These are phyloP conservation scores for Tetraselmis chui DNA, from an alignment of 139 green algal genomes.

Conservation along the genomic window DNA sequence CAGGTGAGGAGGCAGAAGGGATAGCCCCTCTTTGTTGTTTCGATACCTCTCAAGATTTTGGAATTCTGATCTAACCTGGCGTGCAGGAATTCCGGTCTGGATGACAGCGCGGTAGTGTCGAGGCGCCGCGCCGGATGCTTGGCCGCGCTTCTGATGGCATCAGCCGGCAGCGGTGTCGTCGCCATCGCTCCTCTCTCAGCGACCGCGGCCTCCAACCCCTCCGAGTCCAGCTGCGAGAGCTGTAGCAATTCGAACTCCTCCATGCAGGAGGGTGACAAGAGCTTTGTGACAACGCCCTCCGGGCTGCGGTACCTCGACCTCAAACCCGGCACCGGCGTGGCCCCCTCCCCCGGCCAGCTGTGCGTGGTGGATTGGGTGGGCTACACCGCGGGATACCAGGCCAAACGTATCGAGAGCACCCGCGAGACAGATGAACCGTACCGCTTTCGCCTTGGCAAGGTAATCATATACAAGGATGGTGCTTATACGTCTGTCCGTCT, in stretches of 20 bases:
- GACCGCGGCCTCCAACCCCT: background rate
- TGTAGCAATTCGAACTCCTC: background rate
- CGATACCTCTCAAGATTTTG: too few species aligned
- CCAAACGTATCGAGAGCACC: background rate
- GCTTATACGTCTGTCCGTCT: background rate
- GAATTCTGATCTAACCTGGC: too few species aligned
- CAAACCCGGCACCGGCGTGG: background rate
- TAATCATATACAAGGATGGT: background rate
- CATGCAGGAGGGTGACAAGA: constrained; percentile 15
- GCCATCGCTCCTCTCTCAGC: too few species aligned
- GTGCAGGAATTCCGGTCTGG: too few species aligned
- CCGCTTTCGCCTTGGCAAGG: background rate
- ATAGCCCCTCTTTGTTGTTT: too few species aligned
- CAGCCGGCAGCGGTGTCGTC: too few species aligned
- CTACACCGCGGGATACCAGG: constrained; percentile 63
- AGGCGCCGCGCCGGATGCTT: too few species aligned
- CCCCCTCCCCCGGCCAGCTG: constrained; percentile 37
- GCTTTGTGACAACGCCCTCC: constrained; percentile 30
- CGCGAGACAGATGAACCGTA: background rate
- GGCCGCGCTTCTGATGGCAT: too few species aligned
- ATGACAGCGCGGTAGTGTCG: too few species aligned
- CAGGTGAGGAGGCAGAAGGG: too few species aligned
- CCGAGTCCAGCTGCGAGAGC: background rate
- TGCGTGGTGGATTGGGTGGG: constrained; percentile 87
- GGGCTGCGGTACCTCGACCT: constrained; percentile 69